phyloP scores from a whole-genome alignment of 345 rosid species.

The Erucastrum elatum region DNA sequence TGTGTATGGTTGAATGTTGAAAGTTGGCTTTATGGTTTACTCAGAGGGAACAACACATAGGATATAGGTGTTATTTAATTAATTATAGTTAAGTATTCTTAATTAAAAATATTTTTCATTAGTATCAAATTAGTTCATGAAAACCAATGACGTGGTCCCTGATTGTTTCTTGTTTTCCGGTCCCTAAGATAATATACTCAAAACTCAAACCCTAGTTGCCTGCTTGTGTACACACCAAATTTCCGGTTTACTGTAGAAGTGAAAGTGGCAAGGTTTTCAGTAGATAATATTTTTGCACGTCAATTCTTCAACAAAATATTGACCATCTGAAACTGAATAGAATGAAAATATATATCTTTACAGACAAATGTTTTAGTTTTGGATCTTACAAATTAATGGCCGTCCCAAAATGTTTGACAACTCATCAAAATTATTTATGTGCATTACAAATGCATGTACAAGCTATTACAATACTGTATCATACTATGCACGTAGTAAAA shows the following conservation, averaged over 20 bases:
- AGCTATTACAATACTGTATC: not conserved
- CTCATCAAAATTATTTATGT: not conserved
- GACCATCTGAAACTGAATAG: not conserved
- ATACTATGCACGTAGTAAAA: not conserved
- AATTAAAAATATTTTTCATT: conserved; percentile 1
- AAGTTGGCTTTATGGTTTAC: conserved; percentile 40
- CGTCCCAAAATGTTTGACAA: not conserved
- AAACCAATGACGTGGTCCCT: conserved; percentile 40
- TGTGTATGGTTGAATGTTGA: conserved; percentile 44
- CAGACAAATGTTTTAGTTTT: not conserved
- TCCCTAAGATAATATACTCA: conserved; percentile 39
- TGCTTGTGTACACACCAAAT: conserved; percentile 6
- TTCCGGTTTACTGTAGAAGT: not conserved
- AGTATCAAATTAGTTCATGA: conserved; percentile 31
- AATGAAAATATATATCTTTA: not conserved
- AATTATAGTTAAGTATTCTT: conserved; percentile 1
- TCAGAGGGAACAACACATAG: conserved; percentile 41
- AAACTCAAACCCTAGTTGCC: conserved; percentile 35
- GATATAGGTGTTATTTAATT: conserved; percentile 23
- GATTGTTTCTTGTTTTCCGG: conserved; percentile 39
- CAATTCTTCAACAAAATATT: not conserved
- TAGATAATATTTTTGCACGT: not conserved
- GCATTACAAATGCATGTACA: not conserved
- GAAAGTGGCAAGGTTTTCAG: not conserved
- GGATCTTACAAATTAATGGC: not conserved